Percentiles rank a stretch among this genome's conserved stretches.
These are phyloP conservation scores for Cucurbitaria berberidis DNA, from an alignment of 2,329 filamentous ascomycete species.

Conservation along the genomic window DNA sequence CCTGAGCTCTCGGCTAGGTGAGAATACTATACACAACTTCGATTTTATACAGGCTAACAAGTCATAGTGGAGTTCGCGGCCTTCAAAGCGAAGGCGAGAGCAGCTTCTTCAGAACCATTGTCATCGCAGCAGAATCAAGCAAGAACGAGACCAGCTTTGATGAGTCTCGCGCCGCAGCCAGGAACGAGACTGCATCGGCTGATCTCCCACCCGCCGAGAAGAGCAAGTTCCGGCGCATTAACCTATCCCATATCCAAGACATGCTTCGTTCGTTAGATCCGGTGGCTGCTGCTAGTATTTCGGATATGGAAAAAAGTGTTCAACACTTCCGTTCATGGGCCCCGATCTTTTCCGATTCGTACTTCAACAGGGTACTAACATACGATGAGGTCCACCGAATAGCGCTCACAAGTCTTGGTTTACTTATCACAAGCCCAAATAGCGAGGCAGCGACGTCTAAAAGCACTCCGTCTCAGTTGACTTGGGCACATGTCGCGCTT, in stretches of 20 bases:
- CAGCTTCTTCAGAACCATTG: conserved; percentile 44
- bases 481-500: conserved; percentile 49
- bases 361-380: conserved; percentile 60
- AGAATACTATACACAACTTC: not conserved
- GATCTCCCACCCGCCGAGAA: conserved; percentile 23
- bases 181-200: conserved; percentile 5
- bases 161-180: conserved; percentile 15
- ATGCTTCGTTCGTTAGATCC: conserved; percentile 62
- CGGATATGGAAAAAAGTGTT: conserved; percentile 27
- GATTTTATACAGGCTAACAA: conserved; percentile 7
- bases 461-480: conserved; percentile 31
- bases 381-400: conserved; percentile 68
- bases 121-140: conserved; percentile 32
- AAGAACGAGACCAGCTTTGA: conserved; percentile 17
- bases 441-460: conserved; percentile 6
- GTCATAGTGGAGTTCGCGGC: conserved; percentile 48
- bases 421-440: conserved; percentile 31
- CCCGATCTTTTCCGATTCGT: conserved; percentile 33
- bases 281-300: conserved; percentile 28
- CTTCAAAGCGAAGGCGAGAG: conserved; percentile 52
- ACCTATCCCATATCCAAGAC: conserved; percentile 68
- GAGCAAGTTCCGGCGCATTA: conserved; percentile 57
- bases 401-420: conserved; percentile 59
- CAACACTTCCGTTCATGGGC: conserved; percentile 25
- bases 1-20: conserved; percentile 50